Percentiles rank a stretch among this genome's conserved stretches.
phyloP scores from a whole-genome alignment of 2,329 filamentous ascomycete genomes.

The Fusarium temperatum region DNA sequence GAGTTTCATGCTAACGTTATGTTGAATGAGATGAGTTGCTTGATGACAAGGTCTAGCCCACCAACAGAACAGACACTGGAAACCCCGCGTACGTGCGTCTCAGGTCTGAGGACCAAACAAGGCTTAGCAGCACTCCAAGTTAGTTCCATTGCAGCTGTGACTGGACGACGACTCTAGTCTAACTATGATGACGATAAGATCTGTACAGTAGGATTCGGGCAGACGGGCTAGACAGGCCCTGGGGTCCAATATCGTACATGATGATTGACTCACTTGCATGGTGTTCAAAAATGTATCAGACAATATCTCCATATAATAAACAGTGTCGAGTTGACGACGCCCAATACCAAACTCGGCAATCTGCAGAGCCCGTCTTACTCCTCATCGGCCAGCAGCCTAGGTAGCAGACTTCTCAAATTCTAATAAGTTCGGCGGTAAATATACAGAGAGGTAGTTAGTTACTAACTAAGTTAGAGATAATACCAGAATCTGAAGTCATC shows the following conservation, averaged over 20 bases:
- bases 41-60: slow-evolving; percentile 9
- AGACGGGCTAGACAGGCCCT: neutral
- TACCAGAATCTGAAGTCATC: neutral
- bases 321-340: neutral
- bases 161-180: slow-evolving; percentile 20
- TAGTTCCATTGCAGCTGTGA: slow-evolving; percentile 7
- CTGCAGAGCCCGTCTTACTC: slow-evolving; percentile 6
- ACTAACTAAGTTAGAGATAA: neutral
- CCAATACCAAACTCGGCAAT: neutral
- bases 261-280: neutral
- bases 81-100: slow-evolving; percentile 20
- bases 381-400: slow-evolving; percentile 11
- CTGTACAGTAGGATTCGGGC: neutral
- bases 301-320: neutral
- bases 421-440: neutral
- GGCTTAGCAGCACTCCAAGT: slow-evolving; percentile 11
- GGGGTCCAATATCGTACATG: neutral
- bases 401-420: neutral
- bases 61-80: slow-evolving; percentile 1
- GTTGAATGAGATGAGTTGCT: neutral
- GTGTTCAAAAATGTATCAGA: neutral
- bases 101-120: slow-evolving; percentile 15
- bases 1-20: neutral
- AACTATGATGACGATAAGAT: slow-evolving; percentile 28
- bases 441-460: neutral